Evolutionary conservation across 139 green algal genomes (phyloP).

Genomic region (Tetraselmis striata): DNA sequence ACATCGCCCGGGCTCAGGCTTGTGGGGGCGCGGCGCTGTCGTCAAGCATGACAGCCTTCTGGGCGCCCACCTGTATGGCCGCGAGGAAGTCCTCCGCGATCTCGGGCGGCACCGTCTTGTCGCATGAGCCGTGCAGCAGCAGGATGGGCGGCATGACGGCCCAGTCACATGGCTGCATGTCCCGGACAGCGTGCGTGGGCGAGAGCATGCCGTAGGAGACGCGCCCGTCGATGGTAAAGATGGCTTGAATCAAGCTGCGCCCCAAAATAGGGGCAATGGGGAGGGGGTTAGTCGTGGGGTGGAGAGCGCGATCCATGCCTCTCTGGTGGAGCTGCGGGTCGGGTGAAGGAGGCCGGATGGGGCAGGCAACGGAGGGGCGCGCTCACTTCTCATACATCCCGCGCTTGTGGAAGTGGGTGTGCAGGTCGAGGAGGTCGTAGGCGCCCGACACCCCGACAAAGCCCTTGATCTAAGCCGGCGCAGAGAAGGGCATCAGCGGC

Average conservation of each 20-base stretch:
- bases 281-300: no score
- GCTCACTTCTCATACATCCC: conserved; percentile 61
- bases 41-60: no score
- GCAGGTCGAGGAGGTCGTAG: conserved; percentile 71
- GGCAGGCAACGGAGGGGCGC: neutral
- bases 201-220: conserved; percentile 51
- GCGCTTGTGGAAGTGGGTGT: conserved; percentile 70
- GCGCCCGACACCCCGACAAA: conserved; percentile 51
- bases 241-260: conserved; percentile 30
- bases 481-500: no score
- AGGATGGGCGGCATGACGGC: conserved; percentile 47
- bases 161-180: conserved; percentile 13
- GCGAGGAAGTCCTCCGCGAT: conserved; percentile 45
- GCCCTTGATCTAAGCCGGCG: conserved; percentile 20
- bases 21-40: no score
- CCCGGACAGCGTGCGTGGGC: conserved; percentile 39
- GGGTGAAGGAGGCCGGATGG: neutral
- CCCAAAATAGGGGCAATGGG: neutral
- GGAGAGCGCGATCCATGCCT: no score
- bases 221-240: conserved; percentile 41
- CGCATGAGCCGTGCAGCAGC: conserved; percentile 72
- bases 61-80: conserved; percentile 42
- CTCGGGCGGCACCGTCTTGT: conserved; percentile 65
- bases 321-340: neutral
- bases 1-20: no score